Percentiles rank a stretch among this genome's conserved stretches.
phyloP scores from a whole-genome alignment of 2,329 filamentous ascomycete genomes.

The Fulvia fulva region DNA sequence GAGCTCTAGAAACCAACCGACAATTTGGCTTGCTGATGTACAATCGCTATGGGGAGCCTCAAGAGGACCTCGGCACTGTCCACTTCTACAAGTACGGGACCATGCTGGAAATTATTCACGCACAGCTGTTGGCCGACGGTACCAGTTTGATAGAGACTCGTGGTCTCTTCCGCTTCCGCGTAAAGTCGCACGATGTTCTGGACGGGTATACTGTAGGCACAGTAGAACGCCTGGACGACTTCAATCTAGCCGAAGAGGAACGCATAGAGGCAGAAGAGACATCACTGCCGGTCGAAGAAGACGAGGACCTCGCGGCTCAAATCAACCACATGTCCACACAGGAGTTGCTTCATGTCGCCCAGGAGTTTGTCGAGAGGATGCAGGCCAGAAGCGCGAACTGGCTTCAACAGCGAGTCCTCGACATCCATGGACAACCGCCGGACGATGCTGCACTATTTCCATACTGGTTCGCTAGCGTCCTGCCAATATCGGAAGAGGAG shows the following conservation, averaged over 20 bases:
- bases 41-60: slow-evolving; percentile 51
- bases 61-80: slow-evolving; percentile 50
- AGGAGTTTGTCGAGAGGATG: slow-evolving; percentile 67
- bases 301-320: slow-evolving; percentile 31
- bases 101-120: slow-evolving; percentile 68
- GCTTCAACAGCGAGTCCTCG: slow-evolving; percentile 67
- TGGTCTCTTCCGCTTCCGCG: slow-evolving; percentile 72
- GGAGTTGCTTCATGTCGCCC: slow-evolving; percentile 61
- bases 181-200: slow-evolving; percentile 59
- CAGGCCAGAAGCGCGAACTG: slow-evolving; percentile 65
- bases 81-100: slow-evolving; percentile 74
- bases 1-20: slow-evolving; percentile 66
- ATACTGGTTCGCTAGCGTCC: slow-evolving; percentile 83
- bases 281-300: slow-evolving; percentile 25
- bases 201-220: slow-evolving; percentile 78
- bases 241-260: slow-evolving; percentile 78
- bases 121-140: slow-evolving; percentile 72
- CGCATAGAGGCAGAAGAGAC: slow-evolving; percentile 68
- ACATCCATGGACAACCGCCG: slow-evolving; percentile 73
- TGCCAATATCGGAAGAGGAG: slow-evolving; percentile 72
- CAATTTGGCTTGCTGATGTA: slow-evolving; percentile 84
- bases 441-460: slow-evolving; percentile 73
- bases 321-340: slow-evolving; percentile 64
- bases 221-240: slow-evolving; percentile 73
- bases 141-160: slow-evolving; percentile 75